Percentiles rank a stretch among this genome's conserved stretches.
Conservation (phyloP, 2,329 filamentous ascomycete genomes). For the Calycina herbarum region DNA sequence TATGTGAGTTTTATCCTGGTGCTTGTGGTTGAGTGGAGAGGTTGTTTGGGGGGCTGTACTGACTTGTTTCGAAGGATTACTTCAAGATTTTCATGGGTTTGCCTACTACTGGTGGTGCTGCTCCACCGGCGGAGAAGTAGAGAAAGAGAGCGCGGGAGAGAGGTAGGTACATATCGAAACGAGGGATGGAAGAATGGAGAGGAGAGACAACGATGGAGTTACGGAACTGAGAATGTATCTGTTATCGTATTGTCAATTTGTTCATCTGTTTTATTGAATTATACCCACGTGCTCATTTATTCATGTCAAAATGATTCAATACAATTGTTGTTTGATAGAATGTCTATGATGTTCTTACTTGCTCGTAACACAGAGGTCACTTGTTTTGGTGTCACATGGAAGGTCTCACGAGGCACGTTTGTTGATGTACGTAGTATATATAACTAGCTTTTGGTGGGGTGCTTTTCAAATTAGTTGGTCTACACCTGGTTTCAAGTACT, state of each 20-base stretch:
- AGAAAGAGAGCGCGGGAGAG: conserved; percentile 8
- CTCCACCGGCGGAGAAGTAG: conserved; percentile 30
- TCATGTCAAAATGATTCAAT: not conserved
- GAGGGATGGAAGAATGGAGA: not conserved
- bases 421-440: too few relatives aligned
- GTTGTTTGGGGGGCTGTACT: not conserved
- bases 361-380: too few relatives aligned
- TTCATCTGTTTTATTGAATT: not conserved
- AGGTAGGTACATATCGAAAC: too few relatives aligned
- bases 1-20: conserved; percentile 53
- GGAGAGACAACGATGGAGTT: not conserved
- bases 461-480: too few relatives aligned
- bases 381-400: too few relatives aligned
- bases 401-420: too few relatives aligned
- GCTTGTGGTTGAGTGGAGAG: not conserved
- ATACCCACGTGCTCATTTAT: not conserved
- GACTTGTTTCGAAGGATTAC: conserved; percentile 57
- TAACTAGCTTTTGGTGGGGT: too few relatives aligned
- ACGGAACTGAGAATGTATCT: not conserved
- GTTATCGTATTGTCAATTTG: not conserved
- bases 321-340: not conserved
- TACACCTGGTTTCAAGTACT: too few relatives aligned
- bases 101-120: conserved; percentile 72
- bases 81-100: conserved; percentile 91
- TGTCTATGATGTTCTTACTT: not conserved